Evolutionary conservation across 1,284 basidiomycete genomes (phyloP).

Genomic region (Leccinum glutinopallens): DNA sequence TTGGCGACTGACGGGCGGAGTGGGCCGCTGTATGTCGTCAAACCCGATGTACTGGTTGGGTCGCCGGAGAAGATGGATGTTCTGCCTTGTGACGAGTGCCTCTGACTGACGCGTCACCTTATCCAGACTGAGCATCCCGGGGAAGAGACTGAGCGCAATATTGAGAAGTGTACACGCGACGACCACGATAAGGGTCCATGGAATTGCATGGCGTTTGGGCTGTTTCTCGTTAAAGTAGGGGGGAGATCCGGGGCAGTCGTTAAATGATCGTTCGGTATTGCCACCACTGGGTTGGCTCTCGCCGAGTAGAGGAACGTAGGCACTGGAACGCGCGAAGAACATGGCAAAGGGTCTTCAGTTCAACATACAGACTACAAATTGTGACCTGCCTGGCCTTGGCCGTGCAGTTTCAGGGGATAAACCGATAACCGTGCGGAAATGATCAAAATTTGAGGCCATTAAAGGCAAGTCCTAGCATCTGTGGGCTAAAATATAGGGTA

Average conservation of each 20-base stretch:
- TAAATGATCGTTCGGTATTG: slow-evolving; percentile 1
- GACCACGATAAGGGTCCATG: slow-evolving; percentile 20
- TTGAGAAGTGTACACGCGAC: slow-evolving; percentile 19
- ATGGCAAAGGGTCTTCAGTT: not conserved
- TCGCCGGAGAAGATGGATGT: slow-evolving; percentile 18
- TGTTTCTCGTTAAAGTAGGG: slow-evolving; percentile 1
- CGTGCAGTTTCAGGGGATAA: not conserved
- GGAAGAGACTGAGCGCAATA: slow-evolving; percentile 18
- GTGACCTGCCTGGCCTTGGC: not conserved
- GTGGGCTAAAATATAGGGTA: not conserved
- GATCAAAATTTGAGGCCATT: not conserved
- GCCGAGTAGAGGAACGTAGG: slow-evolving; percentile 12
- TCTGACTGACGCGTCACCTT: not conserved
- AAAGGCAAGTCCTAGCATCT: no score
- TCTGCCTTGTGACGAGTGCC: slow-evolving; percentile 16
- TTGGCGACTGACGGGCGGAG: slow-evolving; percentile 8
- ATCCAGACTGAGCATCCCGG: slow-evolving; percentile 1
- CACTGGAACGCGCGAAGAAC: slow-evolving; percentile 8
- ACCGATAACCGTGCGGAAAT: not conserved
- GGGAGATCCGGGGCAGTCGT: not conserved
- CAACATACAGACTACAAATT: not conserved
- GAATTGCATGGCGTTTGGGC: slow-evolving; percentile 8
- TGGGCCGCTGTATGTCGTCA: slow-evolving; percentile 18
- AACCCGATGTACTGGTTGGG: slow-evolving; percentile 24
- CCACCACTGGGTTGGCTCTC: not conserved